These are phyloP conservation scores for Xanthoconium separans DNA, from an alignment of 1,284 basidiomycete genomes.

Conservation along the genomic window DNA sequence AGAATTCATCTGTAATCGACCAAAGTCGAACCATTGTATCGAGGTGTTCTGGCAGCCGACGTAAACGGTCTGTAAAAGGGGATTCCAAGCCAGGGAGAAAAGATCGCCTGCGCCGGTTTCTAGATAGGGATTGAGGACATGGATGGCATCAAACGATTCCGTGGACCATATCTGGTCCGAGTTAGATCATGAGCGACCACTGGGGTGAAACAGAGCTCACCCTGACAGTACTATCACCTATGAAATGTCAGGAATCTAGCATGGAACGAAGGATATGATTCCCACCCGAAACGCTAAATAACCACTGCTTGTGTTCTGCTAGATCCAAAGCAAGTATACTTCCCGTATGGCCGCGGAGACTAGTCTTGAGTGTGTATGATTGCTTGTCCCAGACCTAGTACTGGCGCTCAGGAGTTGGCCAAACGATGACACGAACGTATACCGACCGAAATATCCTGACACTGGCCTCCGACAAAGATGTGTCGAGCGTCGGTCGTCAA, in stretches of 20 bases:
- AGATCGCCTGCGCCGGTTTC: conserved; percentile 88
- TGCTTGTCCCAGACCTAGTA: conserved; percentile 86
- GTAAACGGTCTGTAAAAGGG: conserved; percentile 71
- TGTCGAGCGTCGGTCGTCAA: conserved; percentile 69
- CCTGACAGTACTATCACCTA: conserved; percentile 83
- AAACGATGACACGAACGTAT: not conserved
- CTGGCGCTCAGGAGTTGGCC: not conserved
- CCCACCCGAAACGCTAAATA: conserved; percentile 81
- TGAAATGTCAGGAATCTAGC: conserved; percentile 6
- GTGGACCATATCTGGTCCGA: conserved; percentile 80
- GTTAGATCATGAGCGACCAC: conserved; percentile 1
- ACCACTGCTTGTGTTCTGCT: conserved; percentile 75
- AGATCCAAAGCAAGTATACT: conserved; percentile 84
- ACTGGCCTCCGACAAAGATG: conserved; percentile 86
- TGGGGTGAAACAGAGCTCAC: conserved; percentile 41
- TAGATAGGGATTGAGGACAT: conserved; percentile 80
- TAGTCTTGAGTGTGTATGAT: conserved; percentile 67
- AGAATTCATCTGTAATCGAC: conserved; percentile 32
- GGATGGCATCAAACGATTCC: conserved; percentile 65
- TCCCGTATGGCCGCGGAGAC: conserved; percentile 82
- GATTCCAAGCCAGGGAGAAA: conserved; percentile 84
- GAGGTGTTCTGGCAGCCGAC: conserved; percentile 91
- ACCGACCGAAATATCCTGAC: conserved; percentile 54
- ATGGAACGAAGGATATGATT: conserved; percentile 3
- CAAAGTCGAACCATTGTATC: conserved; percentile 81